A percentile compares a stretch with the other conserved stretches of the same genome.
Evolutionary conservation across 108 stramenopile species (phyloP).

Genomic region (Discostella pseudostelligera): DNA sequence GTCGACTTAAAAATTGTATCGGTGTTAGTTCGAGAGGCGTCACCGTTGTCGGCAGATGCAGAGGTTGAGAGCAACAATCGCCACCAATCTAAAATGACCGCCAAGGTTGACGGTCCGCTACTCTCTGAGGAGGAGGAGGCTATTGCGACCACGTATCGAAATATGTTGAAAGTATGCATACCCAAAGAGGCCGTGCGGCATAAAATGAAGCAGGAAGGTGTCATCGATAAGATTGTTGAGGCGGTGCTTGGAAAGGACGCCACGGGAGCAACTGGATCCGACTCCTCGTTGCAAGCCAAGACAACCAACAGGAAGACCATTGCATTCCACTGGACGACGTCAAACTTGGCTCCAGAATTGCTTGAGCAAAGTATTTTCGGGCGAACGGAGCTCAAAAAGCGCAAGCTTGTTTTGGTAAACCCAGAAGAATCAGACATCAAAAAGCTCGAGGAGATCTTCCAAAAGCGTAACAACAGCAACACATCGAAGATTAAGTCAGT

Average conservation of each 20-base stretch:
- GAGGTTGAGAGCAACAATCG: conserved; percentile 15
- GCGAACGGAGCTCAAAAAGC: conserved; percentile 50
- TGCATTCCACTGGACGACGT: conserved; percentile 77
- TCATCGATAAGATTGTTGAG: conserved; percentile 63
- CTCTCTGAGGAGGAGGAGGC: conserved; percentile 63
- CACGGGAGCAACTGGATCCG: background rate
- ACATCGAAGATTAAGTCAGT: conserved; percentile 31
- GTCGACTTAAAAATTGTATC: conserved; percentile 42
- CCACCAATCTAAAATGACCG: conserved; percentile 1
- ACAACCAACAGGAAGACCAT: conserved; percentile 49
- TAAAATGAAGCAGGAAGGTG: conserved; percentile 76
- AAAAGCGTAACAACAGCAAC: conserved; percentile 54
- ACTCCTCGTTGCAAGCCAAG: conserved; percentile 12
- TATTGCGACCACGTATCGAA: conserved; percentile 57
- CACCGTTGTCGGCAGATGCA: conserved; percentile 33
- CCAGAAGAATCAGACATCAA: conserved; percentile 61
- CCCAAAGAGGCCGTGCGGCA: conserved; percentile 69
- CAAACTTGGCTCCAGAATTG: conserved; percentile 51
- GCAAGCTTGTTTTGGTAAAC: conserved; percentile 36
- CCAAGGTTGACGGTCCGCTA: conserved; percentile 16
- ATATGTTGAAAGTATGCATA: conserved; percentile 67
- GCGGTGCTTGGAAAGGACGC: conserved; percentile 67
- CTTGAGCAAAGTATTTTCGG: conserved; percentile 62
- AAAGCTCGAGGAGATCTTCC: conserved; percentile 77
- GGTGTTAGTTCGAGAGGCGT: conserved; percentile 34